phyloP scores from a whole-genome alignment of 2,329 filamentous ascomycete species.

The Claviceps sp. region DNA sequence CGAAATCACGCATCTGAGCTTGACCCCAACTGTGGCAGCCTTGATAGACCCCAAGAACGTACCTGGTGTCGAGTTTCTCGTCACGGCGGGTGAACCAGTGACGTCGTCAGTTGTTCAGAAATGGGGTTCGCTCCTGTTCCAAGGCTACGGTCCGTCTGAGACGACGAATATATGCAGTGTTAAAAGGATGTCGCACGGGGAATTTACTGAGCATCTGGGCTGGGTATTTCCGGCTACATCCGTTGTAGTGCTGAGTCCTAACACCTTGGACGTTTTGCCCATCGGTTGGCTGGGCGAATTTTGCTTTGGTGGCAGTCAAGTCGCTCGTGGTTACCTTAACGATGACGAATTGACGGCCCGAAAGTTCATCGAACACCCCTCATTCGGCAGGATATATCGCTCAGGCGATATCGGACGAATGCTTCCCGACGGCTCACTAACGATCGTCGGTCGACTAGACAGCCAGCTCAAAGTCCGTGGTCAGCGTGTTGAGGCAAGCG shows the following conservation, averaged over 20 bases:
- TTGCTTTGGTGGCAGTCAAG: conserved; percentile 76
- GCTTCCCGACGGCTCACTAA: conserved; percentile 60
- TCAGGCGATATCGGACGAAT: conserved; percentile 74
- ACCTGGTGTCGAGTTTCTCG: conserved; percentile 58
- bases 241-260: conserved; percentile 44
- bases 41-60: conserved; percentile 57
- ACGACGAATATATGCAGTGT: conserved; percentile 81
- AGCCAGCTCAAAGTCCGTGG: conserved; percentile 74
- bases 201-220: conserved; percentile 66
- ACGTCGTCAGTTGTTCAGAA: conserved; percentile 54
- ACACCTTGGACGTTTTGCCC: conserved; percentile 42
- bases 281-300: conserved; percentile 66
- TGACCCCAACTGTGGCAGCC: conserved; percentile 75
- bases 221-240: conserved; percentile 63
- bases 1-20: conserved; percentile 62
- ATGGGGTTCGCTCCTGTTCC: conserved; percentile 60
- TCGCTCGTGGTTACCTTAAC: conserved; percentile 62
- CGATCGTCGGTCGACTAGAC: conserved; percentile 61
- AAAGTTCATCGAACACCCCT: conserved; percentile 57
- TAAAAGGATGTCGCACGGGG: conserved; percentile 41
- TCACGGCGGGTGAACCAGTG: conserved; percentile 71
- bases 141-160: conserved; percentile 76
- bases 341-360: conserved; percentile 44
- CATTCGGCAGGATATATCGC: conserved; percentile 62
- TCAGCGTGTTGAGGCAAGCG: conserved; percentile 64